phyloP scores from a whole-genome alignment of 2,329 filamentous ascomycete species.

The Paracamarosporium sp. region DNA sequence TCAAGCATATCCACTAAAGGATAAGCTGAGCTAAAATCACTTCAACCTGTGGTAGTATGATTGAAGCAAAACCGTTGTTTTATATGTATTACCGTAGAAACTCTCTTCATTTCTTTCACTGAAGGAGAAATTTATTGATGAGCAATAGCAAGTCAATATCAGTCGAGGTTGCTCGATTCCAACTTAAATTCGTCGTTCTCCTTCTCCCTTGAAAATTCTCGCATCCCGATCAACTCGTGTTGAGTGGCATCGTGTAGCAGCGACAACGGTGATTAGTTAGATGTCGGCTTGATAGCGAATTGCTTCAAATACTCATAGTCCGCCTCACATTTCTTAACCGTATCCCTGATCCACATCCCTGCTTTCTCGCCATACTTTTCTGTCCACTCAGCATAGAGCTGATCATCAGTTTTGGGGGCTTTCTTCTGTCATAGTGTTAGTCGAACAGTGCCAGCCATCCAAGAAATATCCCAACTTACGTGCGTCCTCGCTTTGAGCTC shows the following conservation, averaged over 20 bases:
- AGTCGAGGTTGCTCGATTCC: too few species aligned
- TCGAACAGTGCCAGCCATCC: neutral
- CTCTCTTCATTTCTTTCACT: too few species aligned
- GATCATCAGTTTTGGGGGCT: conserved; percentile 68
- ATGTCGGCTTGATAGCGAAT: conserved; percentile 67
- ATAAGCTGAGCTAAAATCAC: too few species aligned
- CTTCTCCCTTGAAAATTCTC: neutral
- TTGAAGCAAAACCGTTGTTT: too few species aligned
- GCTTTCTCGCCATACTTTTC: conserved; percentile 77
- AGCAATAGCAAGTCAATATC: too few species aligned
- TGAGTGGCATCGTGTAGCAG: neutral
- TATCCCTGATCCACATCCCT: conserved; percentile 72
- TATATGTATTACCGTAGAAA: too few species aligned
- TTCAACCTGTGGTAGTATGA: too few species aligned
- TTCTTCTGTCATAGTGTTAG: conserved; percentile 53
- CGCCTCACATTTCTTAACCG: conserved; percentile 73
- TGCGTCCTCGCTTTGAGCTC: conserved; percentile 74
- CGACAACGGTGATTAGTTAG: conserved; percentile 16
- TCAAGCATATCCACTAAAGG: too few species aligned
- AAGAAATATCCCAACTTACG: conserved; percentile 47
- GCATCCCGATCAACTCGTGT: neutral
- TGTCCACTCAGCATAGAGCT: conserved; percentile 74
- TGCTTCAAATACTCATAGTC: conserved; percentile 84
- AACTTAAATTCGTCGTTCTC: neutral
- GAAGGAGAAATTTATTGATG: too few species aligned